phyloP scores from a whole-genome alignment of 495 filamentous ascomycete species.

The Cladorrhinum samala region DNA sequence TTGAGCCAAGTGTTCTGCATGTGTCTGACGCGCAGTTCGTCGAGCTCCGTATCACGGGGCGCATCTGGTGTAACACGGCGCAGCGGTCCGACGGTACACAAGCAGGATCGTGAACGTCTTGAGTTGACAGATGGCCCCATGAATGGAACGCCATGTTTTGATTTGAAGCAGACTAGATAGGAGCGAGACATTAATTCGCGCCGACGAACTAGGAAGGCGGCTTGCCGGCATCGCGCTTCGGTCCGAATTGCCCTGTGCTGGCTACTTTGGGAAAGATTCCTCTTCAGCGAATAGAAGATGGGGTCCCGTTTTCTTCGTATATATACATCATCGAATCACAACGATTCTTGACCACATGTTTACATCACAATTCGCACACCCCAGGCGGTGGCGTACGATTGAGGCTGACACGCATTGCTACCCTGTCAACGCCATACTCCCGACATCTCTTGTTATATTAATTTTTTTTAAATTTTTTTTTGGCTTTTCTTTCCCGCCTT shows the following conservation, averaged over 20 bases:
- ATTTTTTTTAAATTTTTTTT: too few relatives aligned
- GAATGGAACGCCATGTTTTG: not conserved
- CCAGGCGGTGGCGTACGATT: too few relatives aligned
- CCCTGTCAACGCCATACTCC: too few relatives aligned
- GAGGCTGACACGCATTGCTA: too few relatives aligned
- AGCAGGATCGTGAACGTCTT: not conserved
- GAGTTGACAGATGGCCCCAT: not conserved
- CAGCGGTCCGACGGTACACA: not conserved
- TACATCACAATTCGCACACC: too few relatives aligned
- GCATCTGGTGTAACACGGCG: constrained; percentile 3
- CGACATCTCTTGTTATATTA: too few relatives aligned
- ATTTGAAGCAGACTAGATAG: not conserved
- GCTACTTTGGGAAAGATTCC: not conserved
- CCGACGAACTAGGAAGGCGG: not conserved
- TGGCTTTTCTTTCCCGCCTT: too few relatives aligned
- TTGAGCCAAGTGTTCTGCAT: not conserved
- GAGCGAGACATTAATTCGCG: not conserved
- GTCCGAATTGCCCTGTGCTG: constrained; percentile 2
- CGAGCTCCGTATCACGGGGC: not conserved
- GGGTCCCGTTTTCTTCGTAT: constrained; percentile 1
- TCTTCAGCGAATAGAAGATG: not conserved
- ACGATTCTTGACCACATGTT: not conserved
- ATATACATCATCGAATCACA: constrained; percentile 7
- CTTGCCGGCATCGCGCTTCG: constrained; percentile 1
- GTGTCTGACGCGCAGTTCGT: not conserved